Evolutionary conservation across 208 protist species (phyloP), one percentile per base, ranked within the genome.

Genomic region (Acanthamoeba castellanii): DNA sequence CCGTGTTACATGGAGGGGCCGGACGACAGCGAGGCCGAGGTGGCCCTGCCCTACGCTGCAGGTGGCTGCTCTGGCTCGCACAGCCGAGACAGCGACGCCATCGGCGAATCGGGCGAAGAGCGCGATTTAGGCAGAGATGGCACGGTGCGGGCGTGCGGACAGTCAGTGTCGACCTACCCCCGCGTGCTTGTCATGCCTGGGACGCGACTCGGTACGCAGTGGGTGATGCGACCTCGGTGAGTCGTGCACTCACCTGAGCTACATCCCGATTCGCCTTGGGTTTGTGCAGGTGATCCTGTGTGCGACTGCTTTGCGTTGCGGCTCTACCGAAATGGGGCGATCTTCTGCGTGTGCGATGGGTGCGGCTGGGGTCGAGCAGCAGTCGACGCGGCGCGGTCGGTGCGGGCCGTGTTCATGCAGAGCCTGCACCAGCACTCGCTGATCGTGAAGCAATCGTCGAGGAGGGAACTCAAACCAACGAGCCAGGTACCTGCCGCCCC

Each of bases 311-410:
- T 94, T 70, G 68, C 72, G 3, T 6, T 87, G 20, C 66, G 91
- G 22, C 11, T 64, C n/a, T 94, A 94, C 32, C 72, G 32, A n/a
- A 94, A 94, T 32, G 91, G 88, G 37, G 30, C 61, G 22, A 87
- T 87, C 14, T 94, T 94, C 74, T 94, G 91, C 37, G 25, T 94
- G n/a, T 94, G 91, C 37, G 91, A 94, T 34, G 91, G 91, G 13
- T 94, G 91, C n/a, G 91, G 91, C 14, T 94, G 91, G 91, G 72
- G 70, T 16, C 74, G 45, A n/a, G 52, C 45, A 27, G 91, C 91
- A 13, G 45, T 72, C 6, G 72, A 16, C 8, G 91, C 91, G 22
- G 91, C 91, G 13, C 22, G 47, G 0, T 61, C 72, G 30, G 72
- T 52, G 25, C 42, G 91, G 11, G 7, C 32, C 25, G 42, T 47